Evolutionary conservation across 2,329 filamentous ascomycete genomes (phyloP).

Genomic region (Arthrobotrys entomopaga): DNA sequence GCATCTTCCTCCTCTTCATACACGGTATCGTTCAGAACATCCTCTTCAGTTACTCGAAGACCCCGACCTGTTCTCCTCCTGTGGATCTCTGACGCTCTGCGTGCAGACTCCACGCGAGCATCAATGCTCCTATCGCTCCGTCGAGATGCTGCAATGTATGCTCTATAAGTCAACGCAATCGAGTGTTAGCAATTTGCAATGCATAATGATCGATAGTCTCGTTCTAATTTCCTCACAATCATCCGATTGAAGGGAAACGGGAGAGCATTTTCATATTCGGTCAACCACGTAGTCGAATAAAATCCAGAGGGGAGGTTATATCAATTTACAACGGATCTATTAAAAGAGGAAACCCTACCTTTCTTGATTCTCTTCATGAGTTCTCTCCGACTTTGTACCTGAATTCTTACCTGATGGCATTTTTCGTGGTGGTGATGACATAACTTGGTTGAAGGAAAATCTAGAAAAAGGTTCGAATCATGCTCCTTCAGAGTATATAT

Average conservation of each 20-base stretch:
- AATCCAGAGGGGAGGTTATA: background rate
- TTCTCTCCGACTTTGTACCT: slow-evolving; percentile 73
- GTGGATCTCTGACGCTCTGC: slow-evolving; percentile 89
- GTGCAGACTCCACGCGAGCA: slow-evolving; percentile 85
- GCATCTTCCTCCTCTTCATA: slow-evolving; percentile 95
- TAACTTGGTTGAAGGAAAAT: slow-evolving; percentile 8
- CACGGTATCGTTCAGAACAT: slow-evolving; percentile 92
- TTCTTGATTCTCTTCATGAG: slow-evolving; percentile 84
- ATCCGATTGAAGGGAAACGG: too few relatives aligned
- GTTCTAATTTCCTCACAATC: too few relatives aligned
- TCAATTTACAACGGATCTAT: too few relatives aligned
- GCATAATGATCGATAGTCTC: background rate
- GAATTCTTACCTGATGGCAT: slow-evolving; percentile 24
- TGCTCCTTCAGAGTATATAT: slow-evolving; percentile 30
- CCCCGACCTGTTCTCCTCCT: slow-evolving; percentile 84
- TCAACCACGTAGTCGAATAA: background rate
- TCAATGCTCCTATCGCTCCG: slow-evolving; percentile 87
- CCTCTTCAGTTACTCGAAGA: slow-evolving; percentile 83
- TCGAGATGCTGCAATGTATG: slow-evolving; percentile 90
- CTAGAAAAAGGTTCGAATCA: background rate
- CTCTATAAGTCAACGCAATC: slow-evolving; percentile 65
- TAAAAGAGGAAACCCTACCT: slow-evolving; percentile 63
- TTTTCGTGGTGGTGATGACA: slow-evolving; percentile 9
- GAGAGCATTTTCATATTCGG: too few relatives aligned
- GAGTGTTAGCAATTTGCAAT: slow-evolving; percentile 24